A percentile compares a stretch with the other conserved stretches of the same genome.
phyloP scores from a whole-genome alignment of 441 rosid species.

The Lepidium campestre region DNA sequence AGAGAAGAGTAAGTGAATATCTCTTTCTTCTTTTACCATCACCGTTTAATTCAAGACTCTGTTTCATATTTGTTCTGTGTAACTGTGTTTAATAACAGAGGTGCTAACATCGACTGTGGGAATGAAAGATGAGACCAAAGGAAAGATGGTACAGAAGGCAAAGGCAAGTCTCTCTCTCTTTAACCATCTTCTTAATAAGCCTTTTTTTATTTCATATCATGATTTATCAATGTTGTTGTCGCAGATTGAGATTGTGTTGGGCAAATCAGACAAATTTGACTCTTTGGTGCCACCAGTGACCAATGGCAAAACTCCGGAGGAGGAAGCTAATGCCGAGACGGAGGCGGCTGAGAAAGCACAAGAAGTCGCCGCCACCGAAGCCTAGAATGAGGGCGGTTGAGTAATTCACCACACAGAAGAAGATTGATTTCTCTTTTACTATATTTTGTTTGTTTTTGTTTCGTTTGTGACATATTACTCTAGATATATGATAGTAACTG shows the following conservation, averaged over 20 bases:
- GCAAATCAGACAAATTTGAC: constrained; percentile 71
- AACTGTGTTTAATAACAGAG: constrained; percentile 34
- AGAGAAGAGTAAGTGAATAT: constrained; percentile 65
- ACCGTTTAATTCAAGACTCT: neutral
- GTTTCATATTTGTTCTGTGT: neutral
- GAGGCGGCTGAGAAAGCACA: constrained; percentile 14
- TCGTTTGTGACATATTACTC: constrained; percentile 18
- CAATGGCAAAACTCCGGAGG: constrained; percentile 29
- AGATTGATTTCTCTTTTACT: neutral
- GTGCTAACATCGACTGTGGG: constrained; percentile 81
- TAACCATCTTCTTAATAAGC: too few species aligned
- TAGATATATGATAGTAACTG: constrained; percentile 13
- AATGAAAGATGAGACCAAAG: constrained; percentile 81
- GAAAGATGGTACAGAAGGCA: constrained; percentile 74
- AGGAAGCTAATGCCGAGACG: constrained; percentile 34
- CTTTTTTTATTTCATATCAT: too few species aligned
- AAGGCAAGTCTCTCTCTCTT: constrained; percentile 40
- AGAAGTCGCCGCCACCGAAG: constrained; percentile 14
- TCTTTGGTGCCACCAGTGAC: constrained; percentile 42
- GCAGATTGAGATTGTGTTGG: constrained; percentile 54
- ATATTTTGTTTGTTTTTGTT: constrained; percentile 15
- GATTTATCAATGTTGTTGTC: too few species aligned
- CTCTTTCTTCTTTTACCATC: neutral
- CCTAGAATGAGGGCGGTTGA: neutral
- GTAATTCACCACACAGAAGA: neutral